These are phyloP conservation scores for Dittrichia graveolens DNA, from an alignment of 129 eudicot genomes.

Conservation along the genomic window DNA sequence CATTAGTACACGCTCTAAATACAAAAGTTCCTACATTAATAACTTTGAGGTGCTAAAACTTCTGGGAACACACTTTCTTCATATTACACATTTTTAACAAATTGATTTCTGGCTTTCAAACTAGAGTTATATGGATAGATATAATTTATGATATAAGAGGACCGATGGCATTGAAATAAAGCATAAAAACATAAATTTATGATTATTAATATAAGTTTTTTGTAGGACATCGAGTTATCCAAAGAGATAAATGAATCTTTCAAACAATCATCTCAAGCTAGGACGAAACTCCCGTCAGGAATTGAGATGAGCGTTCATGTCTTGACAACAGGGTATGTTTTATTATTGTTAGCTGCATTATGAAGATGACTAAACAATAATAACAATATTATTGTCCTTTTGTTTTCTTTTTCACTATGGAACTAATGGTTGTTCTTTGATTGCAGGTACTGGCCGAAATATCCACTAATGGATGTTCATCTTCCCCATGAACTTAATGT, in stretches of 20 bases:
- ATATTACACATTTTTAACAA: no score
- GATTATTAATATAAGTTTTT: neutral
- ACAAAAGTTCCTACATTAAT: no score
- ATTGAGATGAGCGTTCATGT: constrained; percentile 96
- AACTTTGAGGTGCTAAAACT: no score
- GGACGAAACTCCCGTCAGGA: constrained; percentile 88
- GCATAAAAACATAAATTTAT: neutral
- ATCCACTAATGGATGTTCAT: constrained; percentile 91
- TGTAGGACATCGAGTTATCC: constrained; percentile 86
- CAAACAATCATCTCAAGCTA: constrained; percentile 90
- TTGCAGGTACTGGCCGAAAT: constrained; percentile 95
- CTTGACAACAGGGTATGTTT: constrained; percentile 79
- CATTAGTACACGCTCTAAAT: no score
- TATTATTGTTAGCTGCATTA: neutral
- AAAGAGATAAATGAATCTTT: constrained; percentile 92
- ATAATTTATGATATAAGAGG: constrained; percentile 2
- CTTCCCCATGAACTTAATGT: constrained; percentile 93
- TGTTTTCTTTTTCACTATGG: neutral
- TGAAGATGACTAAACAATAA: neutral
- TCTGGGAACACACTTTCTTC: no score
- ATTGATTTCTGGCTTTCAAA: no score
- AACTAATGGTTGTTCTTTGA: constrained; percentile 5
- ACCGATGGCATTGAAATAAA: neutral
- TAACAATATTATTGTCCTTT: neutral
- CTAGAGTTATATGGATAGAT: no score